phyloP scores from a whole-genome alignment of 2,329 filamentous ascomycete genomes.

The Diaporthe ampelina region DNA sequence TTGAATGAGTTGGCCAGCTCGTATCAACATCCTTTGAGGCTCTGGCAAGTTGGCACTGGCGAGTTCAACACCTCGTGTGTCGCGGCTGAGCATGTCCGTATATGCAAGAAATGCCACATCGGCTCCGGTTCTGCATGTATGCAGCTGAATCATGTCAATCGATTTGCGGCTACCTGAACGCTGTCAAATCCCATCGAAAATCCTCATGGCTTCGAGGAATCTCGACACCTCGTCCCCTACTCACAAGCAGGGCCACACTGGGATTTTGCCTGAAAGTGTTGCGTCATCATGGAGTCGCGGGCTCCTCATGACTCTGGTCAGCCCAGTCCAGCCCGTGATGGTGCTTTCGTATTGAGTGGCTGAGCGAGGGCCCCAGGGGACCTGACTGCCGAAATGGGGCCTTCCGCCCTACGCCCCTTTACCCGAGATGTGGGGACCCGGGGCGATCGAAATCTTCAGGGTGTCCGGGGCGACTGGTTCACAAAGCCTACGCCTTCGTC shows the following conservation, averaged over 20 bases:
- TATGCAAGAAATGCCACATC: slow-evolving; percentile 1
- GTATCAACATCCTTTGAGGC: slow-evolving; percentile 19
- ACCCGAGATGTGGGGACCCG: slow-evolving; percentile 27
- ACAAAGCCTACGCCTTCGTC: not conserved
- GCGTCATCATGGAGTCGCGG: slow-evolving; percentile 30
- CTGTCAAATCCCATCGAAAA: slow-evolving; percentile 12
- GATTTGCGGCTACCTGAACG: slow-evolving; percentile 11
- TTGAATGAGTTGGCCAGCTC: slow-evolving; percentile 33
- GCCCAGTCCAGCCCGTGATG: slow-evolving; percentile 27
- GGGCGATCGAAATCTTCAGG: slow-evolving; percentile 26
- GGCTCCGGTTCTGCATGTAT: slow-evolving; percentile 3
- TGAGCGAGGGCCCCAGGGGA: slow-evolving; percentile 26
- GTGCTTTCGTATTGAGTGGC: slow-evolving; percentile 35
- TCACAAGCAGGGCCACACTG: not conserved
- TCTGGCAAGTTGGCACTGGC: slow-evolving; percentile 17
- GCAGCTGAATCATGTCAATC: slow-evolving; percentile 14
- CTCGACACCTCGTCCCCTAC: not conserved
- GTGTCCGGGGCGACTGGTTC: slow-evolving; percentile 13
- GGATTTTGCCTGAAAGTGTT: slow-evolving; percentile 17
- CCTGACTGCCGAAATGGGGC: slow-evolving; percentile 34
- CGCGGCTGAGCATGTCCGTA: slow-evolving; percentile 34
- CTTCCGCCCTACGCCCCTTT: slow-evolving; percentile 29
- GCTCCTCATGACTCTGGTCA: slow-evolving; percentile 22
- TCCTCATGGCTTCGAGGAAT: not conserved
- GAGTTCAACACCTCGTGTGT: not conserved